Percentiles rank a stretch among this genome's conserved stretches.
Conservation (phyloP, 2,329 filamentous ascomycete species). For the Graphilbum sp. region DNA sequence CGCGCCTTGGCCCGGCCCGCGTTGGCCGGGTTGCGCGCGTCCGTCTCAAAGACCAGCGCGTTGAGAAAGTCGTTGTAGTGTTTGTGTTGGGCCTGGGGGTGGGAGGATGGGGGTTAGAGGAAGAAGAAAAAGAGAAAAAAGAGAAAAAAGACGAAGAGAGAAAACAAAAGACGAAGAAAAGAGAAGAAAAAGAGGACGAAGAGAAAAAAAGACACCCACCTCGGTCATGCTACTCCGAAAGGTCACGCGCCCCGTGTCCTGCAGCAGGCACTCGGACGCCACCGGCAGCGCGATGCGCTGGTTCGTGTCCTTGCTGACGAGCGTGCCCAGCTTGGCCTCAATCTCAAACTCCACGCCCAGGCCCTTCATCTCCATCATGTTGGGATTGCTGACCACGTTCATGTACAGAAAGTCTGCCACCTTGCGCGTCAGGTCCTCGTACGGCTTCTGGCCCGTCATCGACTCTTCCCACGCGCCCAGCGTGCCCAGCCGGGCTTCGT, state of each 20-base stretch:
- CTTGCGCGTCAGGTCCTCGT: constrained; percentile 56
- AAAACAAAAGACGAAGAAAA: too few relatives aligned
- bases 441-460: constrained; percentile 53
- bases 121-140: background rate
- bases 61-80: constrained; percentile 78
- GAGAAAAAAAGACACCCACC: constrained; percentile 31
- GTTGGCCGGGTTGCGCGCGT: constrained; percentile 33
- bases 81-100: constrained; percentile 74
- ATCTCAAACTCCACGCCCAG: constrained; percentile 70
- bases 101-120: constrained; percentile 2
- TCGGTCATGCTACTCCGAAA: constrained; percentile 88
- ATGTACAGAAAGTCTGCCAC: constrained; percentile 72
- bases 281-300: constrained; percentile 53
- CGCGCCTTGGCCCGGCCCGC: constrained; percentile 25
- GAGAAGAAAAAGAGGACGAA: background rate
- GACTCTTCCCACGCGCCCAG: constrained; percentile 48
- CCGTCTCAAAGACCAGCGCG: constrained; percentile 39
- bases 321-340: constrained; percentile 78
- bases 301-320: constrained; percentile 58
- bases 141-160: background rate
- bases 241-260: constrained; percentile 33
- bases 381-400: constrained; percentile 50
- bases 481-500: constrained; percentile 10
- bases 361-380: constrained; percentile 44
- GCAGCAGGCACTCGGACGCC: constrained; percentile 53